Evolutionary conservation across 1,139 yeast species (phyloP).

Genomic region (Candida sp.): DNA sequence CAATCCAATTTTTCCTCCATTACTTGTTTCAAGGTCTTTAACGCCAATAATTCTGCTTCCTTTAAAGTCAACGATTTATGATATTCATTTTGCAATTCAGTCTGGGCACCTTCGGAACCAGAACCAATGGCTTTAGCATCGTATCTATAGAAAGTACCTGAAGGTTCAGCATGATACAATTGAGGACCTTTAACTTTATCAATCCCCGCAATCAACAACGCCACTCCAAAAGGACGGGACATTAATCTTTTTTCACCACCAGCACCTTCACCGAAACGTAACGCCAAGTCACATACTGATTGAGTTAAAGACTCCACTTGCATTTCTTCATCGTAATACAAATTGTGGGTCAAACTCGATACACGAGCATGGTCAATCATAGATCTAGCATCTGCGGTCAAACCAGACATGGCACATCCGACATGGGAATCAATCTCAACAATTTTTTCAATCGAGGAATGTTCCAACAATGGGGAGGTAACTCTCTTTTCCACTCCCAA

Average conservation of each 20-base stretch:
- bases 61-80: constrained; percentile 90
- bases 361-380: constrained; percentile 99
- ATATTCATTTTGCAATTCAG: constrained; percentile 95
- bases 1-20: constrained; percentile 99
- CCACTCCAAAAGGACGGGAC: constrained; percentile 99
- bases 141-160: constrained; percentile 96
- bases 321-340: constrained; percentile 90
- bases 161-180: constrained; percentile 97
- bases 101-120: constrained; percentile 99
- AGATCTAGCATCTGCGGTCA: constrained; percentile 98
- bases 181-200: constrained; percentile 95
- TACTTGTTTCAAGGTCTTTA: constrained; percentile 92
- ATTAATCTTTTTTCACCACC: constrained; percentile 94
- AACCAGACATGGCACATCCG: constrained; percentile 99
- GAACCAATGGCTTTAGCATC: constrained; percentile 99
- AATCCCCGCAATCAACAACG: constrained; percentile 90
- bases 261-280: constrained; percentile 98
- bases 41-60: constrained; percentile 88
- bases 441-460: constrained; percentile 92
- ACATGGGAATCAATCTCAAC: constrained; percentile 92
- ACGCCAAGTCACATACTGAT: constrained; percentile 94
- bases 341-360: constrained; percentile 80
- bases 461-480: constrained; percentile 86
- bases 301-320: constrained; percentile 94
- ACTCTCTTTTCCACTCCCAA: constrained; percentile 97